Conservation (phyloP, 345 rosid species). For the Bruguiera gymnorhiza region DNA sequence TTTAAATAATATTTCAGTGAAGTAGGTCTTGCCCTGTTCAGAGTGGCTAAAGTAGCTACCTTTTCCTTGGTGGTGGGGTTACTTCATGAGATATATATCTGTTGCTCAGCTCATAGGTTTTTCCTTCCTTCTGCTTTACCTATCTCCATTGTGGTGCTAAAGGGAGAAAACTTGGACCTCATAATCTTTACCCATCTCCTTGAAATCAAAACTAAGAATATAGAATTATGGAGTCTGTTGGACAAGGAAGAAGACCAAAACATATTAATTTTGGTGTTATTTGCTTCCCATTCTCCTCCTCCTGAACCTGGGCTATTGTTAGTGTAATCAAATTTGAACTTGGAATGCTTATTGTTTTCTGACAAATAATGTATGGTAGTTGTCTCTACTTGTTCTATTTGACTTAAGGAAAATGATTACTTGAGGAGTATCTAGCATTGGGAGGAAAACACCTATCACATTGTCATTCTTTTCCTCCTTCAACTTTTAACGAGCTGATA, state of each 20-base stretch:
- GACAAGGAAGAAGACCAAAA: no score
- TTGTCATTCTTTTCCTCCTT: no score
- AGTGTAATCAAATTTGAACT: no score
- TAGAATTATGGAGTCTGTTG: neutral
- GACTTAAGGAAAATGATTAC: no score
- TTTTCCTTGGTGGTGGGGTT: neutral
- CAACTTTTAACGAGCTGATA: no score
- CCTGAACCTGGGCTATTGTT: neutral
- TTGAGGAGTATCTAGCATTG: no score
- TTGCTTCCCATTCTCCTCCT: no score
- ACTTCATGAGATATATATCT: neutral
- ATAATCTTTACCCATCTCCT: neutral
- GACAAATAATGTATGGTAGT: no score
- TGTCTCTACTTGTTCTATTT: no score
- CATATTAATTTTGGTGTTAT: no score
- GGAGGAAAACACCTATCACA: no score
- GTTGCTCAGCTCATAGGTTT: slow-evolving; percentile 7
- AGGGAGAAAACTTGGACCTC: neutral
- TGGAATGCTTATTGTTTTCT: no score
- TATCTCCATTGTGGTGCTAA: slow-evolving; percentile 4
- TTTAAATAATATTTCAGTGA: neutral
- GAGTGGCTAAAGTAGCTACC: neutral
- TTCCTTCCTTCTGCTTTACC: neutral
- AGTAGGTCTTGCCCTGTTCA: neutral
- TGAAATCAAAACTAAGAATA: neutral